Evolutionary conservation across 306 rosid genomes (phyloP).

Genomic region (Prunus mongolica): DNA sequence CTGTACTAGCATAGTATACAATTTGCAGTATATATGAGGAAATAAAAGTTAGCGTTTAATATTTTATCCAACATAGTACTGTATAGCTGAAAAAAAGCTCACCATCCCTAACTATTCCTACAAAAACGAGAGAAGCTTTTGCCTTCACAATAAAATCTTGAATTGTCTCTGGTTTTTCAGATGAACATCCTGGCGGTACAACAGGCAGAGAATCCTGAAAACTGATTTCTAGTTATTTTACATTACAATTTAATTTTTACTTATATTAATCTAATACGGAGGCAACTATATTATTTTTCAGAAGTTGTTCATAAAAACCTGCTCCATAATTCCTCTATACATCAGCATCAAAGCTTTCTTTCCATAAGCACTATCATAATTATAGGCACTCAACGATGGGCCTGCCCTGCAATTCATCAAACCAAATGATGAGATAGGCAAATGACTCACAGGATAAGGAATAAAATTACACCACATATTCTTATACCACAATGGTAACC

Average conservation of each 20-base stretch:
- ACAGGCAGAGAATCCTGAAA: slow-evolving; percentile 84
- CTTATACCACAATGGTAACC: neutral
- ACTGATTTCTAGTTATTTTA: slow-evolving; percentile 29
- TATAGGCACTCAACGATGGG: slow-evolving; percentile 81
- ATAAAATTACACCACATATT: slow-evolving; percentile 22
- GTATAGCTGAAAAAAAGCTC: slow-evolving; percentile 9
- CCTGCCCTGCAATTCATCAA: slow-evolving; percentile 77
- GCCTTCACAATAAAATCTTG: slow-evolving; percentile 73
- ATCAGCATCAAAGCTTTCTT: slow-evolving; percentile 76
- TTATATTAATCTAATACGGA: slow-evolving; percentile 12
- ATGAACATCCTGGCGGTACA: slow-evolving; percentile 88
- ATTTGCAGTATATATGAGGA: neutral
- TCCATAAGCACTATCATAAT: slow-evolving; percentile 93
- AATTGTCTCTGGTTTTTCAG: slow-evolving; percentile 67
- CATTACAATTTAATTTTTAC: slow-evolving; percentile 7
- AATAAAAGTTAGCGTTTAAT: neutral
- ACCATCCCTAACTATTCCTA: slow-evolving; percentile 88
- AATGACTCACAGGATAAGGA: slow-evolving; percentile 7
- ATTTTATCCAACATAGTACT: neutral
- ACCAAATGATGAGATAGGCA: slow-evolving; percentile 31
- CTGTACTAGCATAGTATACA: neutral
- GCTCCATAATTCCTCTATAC: slow-evolving; percentile 96
- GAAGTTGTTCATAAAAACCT: slow-evolving; percentile 49
- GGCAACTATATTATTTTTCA: slow-evolving; percentile 11
- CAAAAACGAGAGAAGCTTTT: slow-evolving; percentile 84